Evolutionary conservation across 2,329 filamentous ascomycete species (phyloP), one percentile per base, ranked within the genome.

Genomic region (Alternaria arborescens): DNA sequence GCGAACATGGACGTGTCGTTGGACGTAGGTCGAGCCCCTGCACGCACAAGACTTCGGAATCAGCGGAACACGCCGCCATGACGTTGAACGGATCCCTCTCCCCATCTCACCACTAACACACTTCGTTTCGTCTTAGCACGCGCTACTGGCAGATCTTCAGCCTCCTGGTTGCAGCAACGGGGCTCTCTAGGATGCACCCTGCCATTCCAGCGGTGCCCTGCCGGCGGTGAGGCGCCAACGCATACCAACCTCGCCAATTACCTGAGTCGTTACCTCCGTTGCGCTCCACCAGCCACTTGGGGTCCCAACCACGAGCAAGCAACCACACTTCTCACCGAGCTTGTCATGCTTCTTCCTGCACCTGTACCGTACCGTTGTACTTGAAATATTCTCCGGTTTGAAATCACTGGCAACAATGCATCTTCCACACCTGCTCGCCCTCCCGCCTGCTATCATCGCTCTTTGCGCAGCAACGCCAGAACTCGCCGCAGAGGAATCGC

Each of bases 211-310:
- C 8, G 28, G 28, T 51, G 34, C 53, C 55, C 55, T 30, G 28
- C 55, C 61, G 65, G 62, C 67, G 63, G 64, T 70, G 68, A 69
- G 58, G 54, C 61, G 69, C 69, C 67, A 72, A 65, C 68, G 59
- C 74, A 77, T 66, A 69, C 75, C 75, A 77, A 71, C 75, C 75
- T 67, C 74, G 71, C 65, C 59, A 75, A 68, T 77, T 74, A 66
- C 63, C 60, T 67, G 64, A 71, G 64, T 67, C 55, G 63, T 55
- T 52, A 26, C 48, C 55, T 14, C 40, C 44, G 30, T 24, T n/a
- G 52, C 61, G 64, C 58, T 65, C 62, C 64, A 65, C 75, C 74
- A 77, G 70, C 75, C 74, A 75, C 75, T 50, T 38, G 16, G 30
- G 30, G 24, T 38, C 71, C 46, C 30, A 30, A 52, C 53, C 40